phyloP scores from a whole-genome alignment of 2,329 filamentous ascomycete species.

The Beauveria bassiana region DNA sequence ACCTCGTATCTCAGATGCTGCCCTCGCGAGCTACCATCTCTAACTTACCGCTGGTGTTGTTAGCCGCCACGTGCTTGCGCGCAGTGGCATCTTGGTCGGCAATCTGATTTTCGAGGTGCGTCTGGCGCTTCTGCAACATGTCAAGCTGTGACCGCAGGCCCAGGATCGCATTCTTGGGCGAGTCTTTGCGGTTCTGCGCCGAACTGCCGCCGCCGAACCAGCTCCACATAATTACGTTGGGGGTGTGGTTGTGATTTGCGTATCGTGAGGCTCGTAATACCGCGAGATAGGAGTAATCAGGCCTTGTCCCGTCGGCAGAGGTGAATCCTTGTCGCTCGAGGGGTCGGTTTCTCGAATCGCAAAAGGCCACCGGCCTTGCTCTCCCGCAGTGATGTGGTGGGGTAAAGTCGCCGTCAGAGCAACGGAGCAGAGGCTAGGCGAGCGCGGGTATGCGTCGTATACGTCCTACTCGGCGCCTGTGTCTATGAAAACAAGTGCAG shows the following conservation, averaged over 20 bases:
- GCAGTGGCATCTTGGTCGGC: constrained; percentile 85
- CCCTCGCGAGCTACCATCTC: background rate
- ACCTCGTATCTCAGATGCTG: background rate
- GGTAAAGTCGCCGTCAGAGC: constrained; percentile 6
- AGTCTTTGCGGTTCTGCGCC: constrained; percentile 82
- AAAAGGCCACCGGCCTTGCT: constrained; percentile 1
- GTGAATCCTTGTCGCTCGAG: background rate
- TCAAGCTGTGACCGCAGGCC: constrained; percentile 81
- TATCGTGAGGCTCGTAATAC: background rate
- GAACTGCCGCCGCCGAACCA: constrained; percentile 86
- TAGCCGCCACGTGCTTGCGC: constrained; percentile 69
- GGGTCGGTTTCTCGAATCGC: background rate
- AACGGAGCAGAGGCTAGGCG: background rate
- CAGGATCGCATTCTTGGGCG: constrained; percentile 93
- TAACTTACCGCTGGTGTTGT: constrained; percentile 84
- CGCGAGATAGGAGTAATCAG: no score
- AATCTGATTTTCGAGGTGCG: constrained; percentile 84
- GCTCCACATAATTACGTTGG: constrained; percentile 54
- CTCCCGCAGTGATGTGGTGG: background rate
- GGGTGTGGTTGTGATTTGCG: background rate
- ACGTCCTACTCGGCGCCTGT: background rate
- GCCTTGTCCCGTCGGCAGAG: background rate
- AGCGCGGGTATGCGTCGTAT: background rate
- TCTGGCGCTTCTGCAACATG: constrained; percentile 96
- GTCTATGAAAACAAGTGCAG: background rate